phyloP scores from a whole-genome alignment of 2,329 filamentous ascomycete genomes.

The Chalaropsis ovoidea region DNA sequence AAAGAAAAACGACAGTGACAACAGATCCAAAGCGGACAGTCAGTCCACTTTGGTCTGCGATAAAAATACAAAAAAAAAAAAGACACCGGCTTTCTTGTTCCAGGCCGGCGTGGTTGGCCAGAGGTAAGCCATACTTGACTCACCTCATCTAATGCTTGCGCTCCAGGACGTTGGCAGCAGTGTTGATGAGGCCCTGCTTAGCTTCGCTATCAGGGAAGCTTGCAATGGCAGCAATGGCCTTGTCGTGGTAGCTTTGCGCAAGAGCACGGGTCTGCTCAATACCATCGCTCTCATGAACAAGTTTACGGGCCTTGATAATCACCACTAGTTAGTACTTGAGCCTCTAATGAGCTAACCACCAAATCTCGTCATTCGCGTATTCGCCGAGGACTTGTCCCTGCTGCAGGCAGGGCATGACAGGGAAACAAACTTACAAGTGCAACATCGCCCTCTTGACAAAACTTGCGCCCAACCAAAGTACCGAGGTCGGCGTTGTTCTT shows the following conservation, averaged over 20 bases:
- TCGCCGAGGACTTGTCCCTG: conserved; percentile 1
- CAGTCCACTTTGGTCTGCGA: neutral
- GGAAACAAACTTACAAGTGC: conserved; percentile 51
- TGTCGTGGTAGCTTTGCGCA: conserved; percentile 81
- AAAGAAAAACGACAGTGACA: conserved; percentile 12
- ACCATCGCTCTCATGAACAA: conserved; percentile 75
- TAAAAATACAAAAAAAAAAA: conserved; percentile 18
- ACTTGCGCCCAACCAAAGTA: conserved; percentile 82
- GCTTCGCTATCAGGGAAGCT: conserved; percentile 89
- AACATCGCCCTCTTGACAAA: conserved; percentile 73
- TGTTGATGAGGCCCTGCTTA: conserved; percentile 81
- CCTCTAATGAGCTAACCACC: neutral
- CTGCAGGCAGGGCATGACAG: conserved; percentile 10
- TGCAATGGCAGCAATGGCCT: conserved; percentile 74
- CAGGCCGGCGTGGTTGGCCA: neutral
- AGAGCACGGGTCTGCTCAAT: conserved; percentile 85
- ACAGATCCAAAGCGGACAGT: neutral
- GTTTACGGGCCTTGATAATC: conserved; percentile 60
- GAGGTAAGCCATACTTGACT: neutral
- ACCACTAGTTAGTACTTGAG: conserved; percentile 24
- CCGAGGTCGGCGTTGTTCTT: conserved; percentile 77
- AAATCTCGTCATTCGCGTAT: no score
- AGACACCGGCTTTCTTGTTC: neutral
- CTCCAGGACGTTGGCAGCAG: conserved; percentile 86
- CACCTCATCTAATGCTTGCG: conserved; percentile 57